Evolutionary conservation across 2,329 filamentous ascomycete species (phyloP).

Genomic region (Ophiosphaerella narmari): DNA sequence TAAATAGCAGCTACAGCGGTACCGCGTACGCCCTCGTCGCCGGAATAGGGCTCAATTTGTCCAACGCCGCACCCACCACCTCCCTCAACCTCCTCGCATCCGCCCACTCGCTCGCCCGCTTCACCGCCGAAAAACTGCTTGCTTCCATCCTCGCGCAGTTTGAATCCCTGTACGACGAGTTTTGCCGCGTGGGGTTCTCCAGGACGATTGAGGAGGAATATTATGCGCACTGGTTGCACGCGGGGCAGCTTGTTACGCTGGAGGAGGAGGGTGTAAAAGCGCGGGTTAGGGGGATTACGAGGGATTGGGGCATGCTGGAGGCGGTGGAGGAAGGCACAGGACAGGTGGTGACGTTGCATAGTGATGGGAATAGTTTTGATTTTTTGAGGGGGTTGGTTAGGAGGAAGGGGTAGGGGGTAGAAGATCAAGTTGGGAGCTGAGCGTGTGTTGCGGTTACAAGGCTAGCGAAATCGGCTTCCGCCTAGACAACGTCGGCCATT

Average conservation of each 20-base stretch:
- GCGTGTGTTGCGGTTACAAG: too few relatives aligned
- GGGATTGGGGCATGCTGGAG: slow-evolving; percentile 85
- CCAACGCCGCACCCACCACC: slow-evolving; percentile 83
- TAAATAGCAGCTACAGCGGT: slow-evolving; percentile 81
- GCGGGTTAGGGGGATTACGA: slow-evolving; percentile 81
- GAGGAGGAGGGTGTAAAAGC: slow-evolving; percentile 78
- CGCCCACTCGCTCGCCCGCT: slow-evolving; percentile 43
- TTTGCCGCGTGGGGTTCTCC: slow-evolving; percentile 77
- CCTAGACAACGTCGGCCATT: too few relatives aligned
- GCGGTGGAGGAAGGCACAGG: slow-evolving; percentile 88
- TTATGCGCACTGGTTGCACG: slow-evolving; percentile 75
- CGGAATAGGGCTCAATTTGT: slow-evolving; percentile 81
- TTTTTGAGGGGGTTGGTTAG: slow-evolving; percentile 89
- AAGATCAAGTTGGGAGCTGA: too few relatives aligned
- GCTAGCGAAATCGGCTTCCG: too few relatives aligned
- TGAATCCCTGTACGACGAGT: slow-evolving; percentile 76
- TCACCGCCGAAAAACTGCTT: slow-evolving; percentile 78
- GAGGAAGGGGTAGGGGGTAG: slow-evolving; percentile 65
- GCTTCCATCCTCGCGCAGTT: slow-evolving; percentile 79
- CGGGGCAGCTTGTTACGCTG: slow-evolving; percentile 68
- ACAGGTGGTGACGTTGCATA: slow-evolving; percentile 81
- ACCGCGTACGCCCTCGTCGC: slow-evolving; percentile 83
- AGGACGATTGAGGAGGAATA: slow-evolving; percentile 71
- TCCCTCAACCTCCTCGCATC: slow-evolving; percentile 75
- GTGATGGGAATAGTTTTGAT: slow-evolving; percentile 97